Percentiles rank a stretch among this genome's conserved stretches.
These are phyloP conservation scores for Truncatella angustata DNA, from an alignment of 2,329 filamentous ascomycete genomes.

Conservation along the genomic window DNA sequence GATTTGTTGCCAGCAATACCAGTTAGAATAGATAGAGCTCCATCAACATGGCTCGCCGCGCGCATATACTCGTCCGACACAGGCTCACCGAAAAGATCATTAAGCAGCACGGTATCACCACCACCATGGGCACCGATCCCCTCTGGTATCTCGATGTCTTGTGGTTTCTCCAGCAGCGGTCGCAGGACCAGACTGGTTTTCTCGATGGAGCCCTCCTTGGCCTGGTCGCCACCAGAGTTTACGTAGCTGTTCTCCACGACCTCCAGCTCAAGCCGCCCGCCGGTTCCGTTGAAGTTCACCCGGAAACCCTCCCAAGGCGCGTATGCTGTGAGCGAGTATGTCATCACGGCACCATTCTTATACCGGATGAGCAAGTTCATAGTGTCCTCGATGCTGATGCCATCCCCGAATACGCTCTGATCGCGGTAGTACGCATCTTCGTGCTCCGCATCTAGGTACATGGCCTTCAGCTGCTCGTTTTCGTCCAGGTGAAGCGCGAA, in stretches of 20 bases:
- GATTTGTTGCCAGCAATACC: constrained; percentile 59
- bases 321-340: constrained; percentile 59
- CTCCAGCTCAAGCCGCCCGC: constrained; percentile 58
- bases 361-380: constrained; percentile 61
- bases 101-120: constrained; percentile 55
- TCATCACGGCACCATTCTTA: constrained; percentile 53
- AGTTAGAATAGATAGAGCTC: constrained; percentile 57
- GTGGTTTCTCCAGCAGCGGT: constrained; percentile 55
- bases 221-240: constrained; percentile 58
- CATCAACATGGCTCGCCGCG: constrained; percentile 58
- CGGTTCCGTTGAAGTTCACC: constrained; percentile 57
- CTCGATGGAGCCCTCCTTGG: constrained; percentile 52
- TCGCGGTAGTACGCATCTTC: constrained; percentile 62
- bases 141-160: constrained; percentile 50
- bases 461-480: constrained; percentile 51
- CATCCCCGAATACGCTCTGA: constrained; percentile 61
- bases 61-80: constrained; percentile 51
- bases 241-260: constrained; percentile 63
- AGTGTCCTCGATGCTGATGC: constrained; percentile 64
- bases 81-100: constrained; percentile 55
- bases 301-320: constrained; percentile 62
- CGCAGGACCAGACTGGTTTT: constrained; percentile 46
- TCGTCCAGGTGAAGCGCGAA: constrained; percentile 57
- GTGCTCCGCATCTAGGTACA: constrained; percentile 62
- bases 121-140: constrained; percentile 58